Conservation (phyloP, 257 asterid genomes). For the Solanum pinnatisectum region DNA sequence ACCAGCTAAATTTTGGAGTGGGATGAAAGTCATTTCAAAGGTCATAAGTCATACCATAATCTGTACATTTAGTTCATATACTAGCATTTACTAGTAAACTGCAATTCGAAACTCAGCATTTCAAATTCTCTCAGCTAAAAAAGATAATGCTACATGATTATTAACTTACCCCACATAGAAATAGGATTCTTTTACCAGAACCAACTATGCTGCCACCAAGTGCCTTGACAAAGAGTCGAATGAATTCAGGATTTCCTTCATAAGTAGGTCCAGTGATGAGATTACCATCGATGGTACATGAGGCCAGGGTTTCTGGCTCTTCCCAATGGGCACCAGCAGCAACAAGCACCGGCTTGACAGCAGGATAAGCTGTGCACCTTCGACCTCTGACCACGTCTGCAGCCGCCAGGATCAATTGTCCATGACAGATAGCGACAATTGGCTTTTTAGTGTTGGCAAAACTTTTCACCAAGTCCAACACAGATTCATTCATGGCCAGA, state of each 20-base stretch:
- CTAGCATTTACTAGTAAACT: neutral
- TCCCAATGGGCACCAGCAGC: constrained; percentile 94
- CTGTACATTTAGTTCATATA: neutral
- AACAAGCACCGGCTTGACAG: constrained; percentile 59
- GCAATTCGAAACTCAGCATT: neutral
- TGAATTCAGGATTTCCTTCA: constrained; percentile 82
- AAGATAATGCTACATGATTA: neutral
- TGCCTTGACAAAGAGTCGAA: constrained; percentile 69
- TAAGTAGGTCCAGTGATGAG: constrained; percentile 80
- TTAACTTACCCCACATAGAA: constrained; percentile 85
- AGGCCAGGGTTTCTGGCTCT: constrained; percentile 71
- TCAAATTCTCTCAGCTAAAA: neutral
- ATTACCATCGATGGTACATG: constrained; percentile 64
- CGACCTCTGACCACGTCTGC: constrained; percentile 51
- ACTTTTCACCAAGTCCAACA: constrained; percentile 44
- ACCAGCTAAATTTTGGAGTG: neutral
- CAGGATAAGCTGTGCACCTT: constrained; percentile 82
- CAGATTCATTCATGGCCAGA: constrained; percentile 68
- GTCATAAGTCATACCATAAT: neutral
- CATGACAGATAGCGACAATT: constrained; percentile 83
- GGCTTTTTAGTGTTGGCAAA: constrained; percentile 46
- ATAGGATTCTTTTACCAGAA: constrained; percentile 63
- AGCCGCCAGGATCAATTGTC: constrained; percentile 87
- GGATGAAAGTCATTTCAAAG: neutral
- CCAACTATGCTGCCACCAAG: constrained; percentile 77